These are phyloP conservation scores for Emergomyces africanus DNA, from an alignment of 2,329 filamentous ascomycete genomes.

Conservation along the genomic window DNA sequence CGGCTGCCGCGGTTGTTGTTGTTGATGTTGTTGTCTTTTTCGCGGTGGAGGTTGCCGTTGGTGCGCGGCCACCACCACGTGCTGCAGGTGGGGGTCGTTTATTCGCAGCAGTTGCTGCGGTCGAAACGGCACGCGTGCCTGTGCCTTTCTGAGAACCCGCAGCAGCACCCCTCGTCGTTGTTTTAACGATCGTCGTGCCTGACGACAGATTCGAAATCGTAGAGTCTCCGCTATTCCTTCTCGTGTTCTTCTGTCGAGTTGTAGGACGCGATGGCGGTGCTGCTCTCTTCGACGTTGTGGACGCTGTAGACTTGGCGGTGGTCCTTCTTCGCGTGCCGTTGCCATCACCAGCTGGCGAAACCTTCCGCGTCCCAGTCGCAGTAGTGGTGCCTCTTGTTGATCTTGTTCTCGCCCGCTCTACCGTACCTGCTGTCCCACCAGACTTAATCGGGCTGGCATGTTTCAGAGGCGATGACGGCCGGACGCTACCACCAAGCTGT, in stretches of 20 bases:
- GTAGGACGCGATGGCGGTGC: constrained; percentile 24
- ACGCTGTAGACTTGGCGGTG: constrained; percentile 15
- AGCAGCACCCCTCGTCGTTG: constrained; percentile 14
- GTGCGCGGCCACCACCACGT: constrained; percentile 18
- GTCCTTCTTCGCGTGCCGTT: constrained; percentile 13
- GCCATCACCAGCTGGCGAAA: constrained; percentile 15
- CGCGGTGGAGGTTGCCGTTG: constrained; percentile 20
- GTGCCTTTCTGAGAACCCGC: constrained; percentile 20
- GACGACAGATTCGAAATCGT: constrained; percentile 26
- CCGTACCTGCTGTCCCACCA: constrained; percentile 10
- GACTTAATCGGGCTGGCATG: constrained; percentile 29
- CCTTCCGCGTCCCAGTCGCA: constrained; percentile 15
- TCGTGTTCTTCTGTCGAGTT: constrained; percentile 26
- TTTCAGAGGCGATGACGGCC: constrained; percentile 52
- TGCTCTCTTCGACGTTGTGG: constrained; percentile 17
- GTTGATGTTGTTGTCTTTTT: constrained; percentile 24
- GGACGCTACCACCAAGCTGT: constrained; percentile 31
- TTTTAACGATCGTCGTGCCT: constrained; percentile 26
- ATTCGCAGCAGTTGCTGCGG: constrained; percentile 10
- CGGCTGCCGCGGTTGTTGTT: constrained; percentile 14
- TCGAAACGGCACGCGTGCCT: constrained; percentile 9
- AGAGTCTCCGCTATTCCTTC: constrained; percentile 22
- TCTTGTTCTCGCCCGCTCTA: constrained; percentile 14
- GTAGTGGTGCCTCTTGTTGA: constrained; percentile 17
- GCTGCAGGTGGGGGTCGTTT: constrained; percentile 19